Evolutionary conservation across 2,329 filamentous ascomycete genomes (phyloP).

Genomic region (Trichoderma endophyticum): DNA sequence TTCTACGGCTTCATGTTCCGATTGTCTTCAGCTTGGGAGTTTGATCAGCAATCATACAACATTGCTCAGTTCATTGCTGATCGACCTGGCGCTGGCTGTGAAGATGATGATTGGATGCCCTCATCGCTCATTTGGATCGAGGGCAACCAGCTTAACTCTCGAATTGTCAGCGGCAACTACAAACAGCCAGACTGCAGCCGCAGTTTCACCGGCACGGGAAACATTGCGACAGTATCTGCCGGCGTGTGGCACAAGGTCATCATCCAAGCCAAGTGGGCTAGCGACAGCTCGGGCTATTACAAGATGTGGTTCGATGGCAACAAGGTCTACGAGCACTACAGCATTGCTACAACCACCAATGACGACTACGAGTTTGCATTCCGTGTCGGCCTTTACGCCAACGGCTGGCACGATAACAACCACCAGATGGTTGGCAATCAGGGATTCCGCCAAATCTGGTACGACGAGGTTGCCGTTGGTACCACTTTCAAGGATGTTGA

Average conservation of each 20-base stretch:
- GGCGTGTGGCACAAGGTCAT: slow-evolving; percentile 47
- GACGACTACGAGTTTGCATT: slow-evolving; percentile 43
- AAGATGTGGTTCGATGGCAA: slow-evolving; percentile 47
- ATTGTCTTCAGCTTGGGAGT: slow-evolving; percentile 45
- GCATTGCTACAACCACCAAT: slow-evolving; percentile 42
- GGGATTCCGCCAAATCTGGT: slow-evolving; percentile 45
- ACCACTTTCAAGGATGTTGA: slow-evolving; percentile 32
- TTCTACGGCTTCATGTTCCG: slow-evolving; percentile 52
- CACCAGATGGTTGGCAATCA: slow-evolving; percentile 39
- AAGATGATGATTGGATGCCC: slow-evolving; percentile 45
- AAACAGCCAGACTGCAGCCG: slow-evolving; percentile 25
- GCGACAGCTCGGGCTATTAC: slow-evolving; percentile 41
- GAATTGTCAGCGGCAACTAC: slow-evolving; percentile 32
- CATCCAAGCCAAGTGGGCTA: slow-evolving; percentile 45
- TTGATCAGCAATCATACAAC: slow-evolving; percentile 44
- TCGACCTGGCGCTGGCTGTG: slow-evolving; percentile 41
- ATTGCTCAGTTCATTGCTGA: slow-evolving; percentile 51
- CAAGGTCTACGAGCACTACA: slow-evolving; percentile 39
- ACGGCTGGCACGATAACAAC: slow-evolving; percentile 35
- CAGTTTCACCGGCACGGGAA: slow-evolving; percentile 21
- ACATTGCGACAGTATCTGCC: slow-evolving; percentile 38
- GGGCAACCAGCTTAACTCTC: slow-evolving; percentile 42
- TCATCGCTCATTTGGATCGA: slow-evolving; percentile 46
- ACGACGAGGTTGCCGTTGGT: slow-evolving; percentile 46
- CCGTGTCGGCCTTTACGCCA: slow-evolving; percentile 44